These are phyloP conservation scores for Vicia sativa DNA, from an alignment of 306 rosid species.

Conservation along the genomic window DNA sequence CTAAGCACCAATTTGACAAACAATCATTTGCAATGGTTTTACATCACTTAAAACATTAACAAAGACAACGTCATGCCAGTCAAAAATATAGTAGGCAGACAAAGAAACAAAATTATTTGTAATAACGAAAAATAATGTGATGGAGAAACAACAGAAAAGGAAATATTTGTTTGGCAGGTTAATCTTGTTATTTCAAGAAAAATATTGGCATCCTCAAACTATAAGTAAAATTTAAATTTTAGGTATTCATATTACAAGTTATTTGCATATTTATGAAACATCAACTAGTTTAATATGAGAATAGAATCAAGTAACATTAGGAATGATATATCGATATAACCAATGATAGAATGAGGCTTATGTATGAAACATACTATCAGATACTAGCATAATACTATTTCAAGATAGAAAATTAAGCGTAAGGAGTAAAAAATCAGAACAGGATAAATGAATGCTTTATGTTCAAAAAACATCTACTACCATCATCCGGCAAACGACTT, in stretches of 20 bases:
- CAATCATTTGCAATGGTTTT: slow-evolving; percentile 10
- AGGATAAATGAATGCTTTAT: slow-evolving; percentile 4
- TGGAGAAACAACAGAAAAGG: slow-evolving; percentile 6
- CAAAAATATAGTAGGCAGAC: slow-evolving; percentile 8
- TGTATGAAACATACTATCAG: not conserved
- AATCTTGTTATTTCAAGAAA: not conserved
- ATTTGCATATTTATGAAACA: slow-evolving; percentile 7
- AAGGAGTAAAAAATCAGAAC: slow-evolving; percentile 11
- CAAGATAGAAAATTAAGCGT: slow-evolving; percentile 4
- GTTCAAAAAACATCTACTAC: slow-evolving; percentile 16
- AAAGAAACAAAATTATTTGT: slow-evolving; percentile 7
- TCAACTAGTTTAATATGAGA: not conserved
- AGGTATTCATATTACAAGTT: not conserved
- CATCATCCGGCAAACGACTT: not conserved
- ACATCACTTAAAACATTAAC: slow-evolving; percentile 16
- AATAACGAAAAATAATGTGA: slow-evolving; percentile 13
- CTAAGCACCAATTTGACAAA: slow-evolving; percentile 33
- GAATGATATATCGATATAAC: not conserved
- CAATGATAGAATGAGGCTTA: not conserved
- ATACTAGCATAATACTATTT: not conserved
- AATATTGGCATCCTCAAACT: not conserved
- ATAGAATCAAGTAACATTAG: slow-evolving; percentile 20
- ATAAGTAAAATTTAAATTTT: not conserved
- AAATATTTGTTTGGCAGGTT: not conserved
- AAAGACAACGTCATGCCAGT: slow-evolving; percentile 16